phyloP scores from a whole-genome alignment of 805 yeast genomes.

The Nakazawaea wickerhamii region DNA sequence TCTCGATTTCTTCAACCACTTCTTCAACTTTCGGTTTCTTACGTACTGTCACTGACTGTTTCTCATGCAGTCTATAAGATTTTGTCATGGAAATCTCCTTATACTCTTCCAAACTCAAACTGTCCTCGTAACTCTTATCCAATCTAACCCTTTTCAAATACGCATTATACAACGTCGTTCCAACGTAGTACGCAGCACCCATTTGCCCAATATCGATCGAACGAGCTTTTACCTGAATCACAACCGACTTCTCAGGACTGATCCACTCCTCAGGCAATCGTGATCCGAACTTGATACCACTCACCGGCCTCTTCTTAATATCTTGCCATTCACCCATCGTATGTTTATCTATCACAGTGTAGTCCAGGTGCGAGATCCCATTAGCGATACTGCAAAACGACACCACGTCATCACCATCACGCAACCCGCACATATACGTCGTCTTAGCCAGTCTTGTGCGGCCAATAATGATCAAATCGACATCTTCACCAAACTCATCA shows the following conservation, averaged over 20 bases:
- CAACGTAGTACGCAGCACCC: conserved; percentile 48
- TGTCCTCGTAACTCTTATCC: conserved; percentile 59
- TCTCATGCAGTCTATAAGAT: too few relatives aligned
- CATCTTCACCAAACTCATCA: conserved; percentile 78
- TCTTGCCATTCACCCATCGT: conserved; percentile 61
- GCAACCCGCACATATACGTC: conserved; percentile 69
- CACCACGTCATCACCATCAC: conserved; percentile 35
- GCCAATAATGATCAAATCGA: conserved; percentile 79
- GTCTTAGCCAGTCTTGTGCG: conserved; percentile 67
- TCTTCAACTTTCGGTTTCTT: conserved; percentile 15
- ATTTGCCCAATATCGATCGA: conserved; percentile 50
- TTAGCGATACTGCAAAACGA: conserved; percentile 80
- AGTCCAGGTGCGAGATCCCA: conserved; percentile 68
- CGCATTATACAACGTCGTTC: conserved; percentile 70
- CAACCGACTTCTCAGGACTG: conserved; percentile 68
- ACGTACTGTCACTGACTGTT: too few relatives aligned
- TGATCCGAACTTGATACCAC: conserved; percentile 55
- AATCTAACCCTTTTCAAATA: conserved; percentile 61
- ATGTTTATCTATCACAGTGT: conserved; percentile 46
- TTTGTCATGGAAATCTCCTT: too few relatives aligned
- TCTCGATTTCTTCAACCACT: conserved; percentile 13
- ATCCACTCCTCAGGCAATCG: conserved; percentile 73
- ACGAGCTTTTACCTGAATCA: conserved; percentile 79
- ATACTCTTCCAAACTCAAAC: conserved; percentile 54
- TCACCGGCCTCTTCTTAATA: conserved; percentile 25